Percentiles rank a stretch among this genome's conserved stretches.
Conservation (phyloP, 2,329 filamentous ascomycete genomes). For the Fusarium sp. region DNA sequence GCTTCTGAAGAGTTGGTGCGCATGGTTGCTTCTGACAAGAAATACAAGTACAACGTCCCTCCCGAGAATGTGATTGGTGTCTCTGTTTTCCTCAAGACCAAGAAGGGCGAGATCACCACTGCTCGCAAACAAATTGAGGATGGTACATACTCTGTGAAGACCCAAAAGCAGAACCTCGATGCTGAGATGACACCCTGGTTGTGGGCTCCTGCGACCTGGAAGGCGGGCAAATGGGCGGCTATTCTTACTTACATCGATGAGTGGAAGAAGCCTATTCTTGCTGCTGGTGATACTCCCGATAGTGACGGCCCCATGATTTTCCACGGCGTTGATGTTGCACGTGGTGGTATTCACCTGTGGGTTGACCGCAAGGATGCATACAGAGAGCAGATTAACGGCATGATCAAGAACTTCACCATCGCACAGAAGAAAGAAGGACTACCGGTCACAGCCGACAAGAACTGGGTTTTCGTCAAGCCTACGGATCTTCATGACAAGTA, state of each 20-base stretch:
- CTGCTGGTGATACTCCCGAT: slow-evolving; percentile 58
- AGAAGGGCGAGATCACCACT: slow-evolving; percentile 51
- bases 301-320: slow-evolving; percentile 61
- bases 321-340: slow-evolving; percentile 58
- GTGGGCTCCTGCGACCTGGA: slow-evolving; percentile 60
- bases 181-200: slow-evolving; percentile 57
- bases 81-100: slow-evolving; percentile 54
- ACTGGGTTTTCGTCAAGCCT: slow-evolving; percentile 60
- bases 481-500: slow-evolving; percentile 51
- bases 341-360: slow-evolving; percentile 59
- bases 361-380: slow-evolving; percentile 56
- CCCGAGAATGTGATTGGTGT: slow-evolving; percentile 61
- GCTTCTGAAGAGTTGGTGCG: slow-evolving; percentile 60
- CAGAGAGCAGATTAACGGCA: slow-evolving; percentile 53
- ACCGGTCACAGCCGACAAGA: slow-evolving; percentile 59
- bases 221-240: slow-evolving; percentile 59
- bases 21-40: slow-evolving; percentile 60
- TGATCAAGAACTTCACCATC: slow-evolving; percentile 54
- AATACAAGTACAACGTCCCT: slow-evolving; percentile 61
- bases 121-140: slow-evolving; percentile 57
- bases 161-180: slow-evolving; percentile 54
- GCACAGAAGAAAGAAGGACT: slow-evolving; percentile 54
- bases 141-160: slow-evolving; percentile 52
- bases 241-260: slow-evolving; percentile 59
- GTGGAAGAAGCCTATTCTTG: slow-evolving; percentile 59